These are phyloP conservation scores for Talaromyces borbonicus DNA, from an alignment of 495 filamentous ascomycete genomes.

Conservation along the genomic window DNA sequence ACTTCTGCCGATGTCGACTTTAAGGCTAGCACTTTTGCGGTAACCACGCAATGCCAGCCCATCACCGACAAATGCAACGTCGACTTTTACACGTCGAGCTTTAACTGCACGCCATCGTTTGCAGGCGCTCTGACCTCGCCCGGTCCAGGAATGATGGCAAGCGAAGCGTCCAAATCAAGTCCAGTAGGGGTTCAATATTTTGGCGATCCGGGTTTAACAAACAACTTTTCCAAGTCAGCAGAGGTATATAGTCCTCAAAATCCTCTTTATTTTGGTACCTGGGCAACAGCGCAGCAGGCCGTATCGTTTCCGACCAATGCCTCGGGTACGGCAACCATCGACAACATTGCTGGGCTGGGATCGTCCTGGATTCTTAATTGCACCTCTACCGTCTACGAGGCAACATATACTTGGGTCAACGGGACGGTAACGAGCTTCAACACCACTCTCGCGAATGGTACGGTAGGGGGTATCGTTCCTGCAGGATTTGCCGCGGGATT, in stretches of 20 bases:
- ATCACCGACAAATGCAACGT: background rate
- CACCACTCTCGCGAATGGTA: slow-evolving; percentile 1
- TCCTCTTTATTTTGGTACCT: slow-evolving; percentile 2
- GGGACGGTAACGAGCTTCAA: slow-evolving; percentile 1
- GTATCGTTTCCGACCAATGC: background rate
- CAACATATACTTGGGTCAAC: slow-evolving; percentile 4
- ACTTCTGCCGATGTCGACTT: slow-evolving; percentile 2
- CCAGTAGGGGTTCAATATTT: slow-evolving; percentile 2
- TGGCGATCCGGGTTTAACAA: slow-evolving; percentile 1
- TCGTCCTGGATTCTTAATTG: background rate
- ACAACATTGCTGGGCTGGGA: background rate
- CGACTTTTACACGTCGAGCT: background rate
- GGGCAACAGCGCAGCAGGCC: slow-evolving; percentile 1
- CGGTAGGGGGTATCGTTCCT: background rate
- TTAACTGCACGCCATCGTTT: slow-evolving; percentile 1
- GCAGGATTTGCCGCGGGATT: background rate
- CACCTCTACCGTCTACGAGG: background rate
- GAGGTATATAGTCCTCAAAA: slow-evolving; percentile 1
- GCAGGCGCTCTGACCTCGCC: background rate
- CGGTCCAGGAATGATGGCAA: slow-evolving; percentile 1
- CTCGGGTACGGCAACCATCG: background rate
- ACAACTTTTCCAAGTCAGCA: background rate
- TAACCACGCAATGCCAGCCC: slow-evolving; percentile 1
- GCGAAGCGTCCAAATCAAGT: background rate
- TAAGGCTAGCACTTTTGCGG: background rate